Base-by-base conservation (phyloP, 2,329 filamentous ascomycete genomes). In the Fusarium falciforme region DNA sequence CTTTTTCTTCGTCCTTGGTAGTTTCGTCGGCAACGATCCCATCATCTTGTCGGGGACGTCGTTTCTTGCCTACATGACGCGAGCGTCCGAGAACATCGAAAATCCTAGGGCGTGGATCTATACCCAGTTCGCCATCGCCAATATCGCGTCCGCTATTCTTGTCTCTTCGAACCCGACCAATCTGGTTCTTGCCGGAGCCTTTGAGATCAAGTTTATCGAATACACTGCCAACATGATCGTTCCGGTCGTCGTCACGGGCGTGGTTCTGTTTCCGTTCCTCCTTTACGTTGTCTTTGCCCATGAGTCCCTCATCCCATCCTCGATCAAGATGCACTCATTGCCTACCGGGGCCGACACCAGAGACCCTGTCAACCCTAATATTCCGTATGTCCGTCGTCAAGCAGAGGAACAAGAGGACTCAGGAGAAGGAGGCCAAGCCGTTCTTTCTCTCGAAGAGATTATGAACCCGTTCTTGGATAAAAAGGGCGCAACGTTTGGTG, bases 181-280 rank as follows among this genome's bases (percentile, higher is more conserved):
- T 64, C 87, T 94, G 9, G 92, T 94, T 0, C 86, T 94, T 0
- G 92, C 92, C 0, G 92, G 92, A 5, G 93, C 93, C 3, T 94
- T 94, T 77, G 77, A 88, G 5, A 91, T 94, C 83, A 92, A 88
- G 60, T 94, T 94, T 80, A 89, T 94, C 77, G 85, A 89, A 44
- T 94, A 94, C 77, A 94, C 92, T 0, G 92, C 91, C n/a, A 93
- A 94, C 78, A 93, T 94, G 87, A 91, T 94, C 20, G 91, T 94
- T 0, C 93, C 93, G 0, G 91, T 93, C 1, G 82, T 93, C 25
- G 83, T 88, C n/a, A 94, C 93, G 0, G 91, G 88, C 3, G 85
- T 94, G 17, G 82, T 93, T 0, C 81, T 94, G 4, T 94, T 93
- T 60, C 93, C 92, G 0, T 92, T 93, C 72, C 80, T 94, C 6